Evolutionary conservation across 805 yeast species (phyloP), one percentile per base, ranked within the genome.

Genomic region (Saturnispora saitoi): DNA sequence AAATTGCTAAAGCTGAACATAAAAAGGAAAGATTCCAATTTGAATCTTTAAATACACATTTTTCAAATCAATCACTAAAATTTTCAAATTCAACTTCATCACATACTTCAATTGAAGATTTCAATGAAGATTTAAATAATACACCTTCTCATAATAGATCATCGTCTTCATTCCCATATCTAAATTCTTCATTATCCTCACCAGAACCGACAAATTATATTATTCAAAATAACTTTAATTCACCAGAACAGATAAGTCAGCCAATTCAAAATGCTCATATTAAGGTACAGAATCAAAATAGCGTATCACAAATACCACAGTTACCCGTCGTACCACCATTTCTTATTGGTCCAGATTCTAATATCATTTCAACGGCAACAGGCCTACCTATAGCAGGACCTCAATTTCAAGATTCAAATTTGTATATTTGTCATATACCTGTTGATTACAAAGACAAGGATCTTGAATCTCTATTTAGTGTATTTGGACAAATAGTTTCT

Each of bases 391-490:
- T 71, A 8, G 73, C 75, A 3, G 74, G 75, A 0, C 74, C 75
- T 8, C 65, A 68, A 47, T 75, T 68, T 54, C 88, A 81, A 60
- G 88, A 83, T 56, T 78, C 88, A 4, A 86, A 86, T 62, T 70
- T 86, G 41, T 86, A 85, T 59, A 80, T 86, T 32, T 83, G 80
- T 51, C 78, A 80, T 58, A 64, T 86, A 36, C 83, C 86, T 5
- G 54, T 70, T 11, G 54, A 69, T 4, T 76, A 81, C 61, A 70
- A 68, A 45, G 88, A 85, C 61, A 69, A 73, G 19, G 80, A 76
- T 54, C 64, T 80, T 30, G 49, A 57, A 26, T 60, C 64, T 3
- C 64, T 72, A 48, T 80, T 78, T 57, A 56, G 61, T 19, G 55
- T 58, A 45, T 78, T 64, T 60, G 85, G 86, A 12, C 68, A 64